These are phyloP conservation scores for Pseudogymnoascus sp. DNA, from an alignment of 2,329 filamentous ascomycete species.

Conservation along the genomic window DNA sequence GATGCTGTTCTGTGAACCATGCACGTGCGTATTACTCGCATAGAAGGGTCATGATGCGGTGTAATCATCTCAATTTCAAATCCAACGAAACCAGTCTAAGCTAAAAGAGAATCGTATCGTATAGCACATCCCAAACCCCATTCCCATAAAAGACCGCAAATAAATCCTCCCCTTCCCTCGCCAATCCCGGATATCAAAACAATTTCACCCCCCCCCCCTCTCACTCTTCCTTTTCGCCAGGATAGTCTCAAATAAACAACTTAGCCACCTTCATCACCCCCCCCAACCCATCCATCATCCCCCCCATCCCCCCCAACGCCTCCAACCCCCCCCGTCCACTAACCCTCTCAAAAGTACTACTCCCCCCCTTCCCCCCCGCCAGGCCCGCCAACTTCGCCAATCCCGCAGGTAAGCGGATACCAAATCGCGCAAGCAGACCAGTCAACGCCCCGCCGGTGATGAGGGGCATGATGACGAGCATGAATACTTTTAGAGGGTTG, in stretches of 20 bases:
- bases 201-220: conserved; percentile 3
- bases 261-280: conserved; percentile 25
- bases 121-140: neutral
- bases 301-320: conserved; percentile 13
- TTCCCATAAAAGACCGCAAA: neutral
- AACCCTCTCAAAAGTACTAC: conserved; percentile 8
- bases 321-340: conserved; percentile 21
- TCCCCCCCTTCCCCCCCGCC: conserved; percentile 15
- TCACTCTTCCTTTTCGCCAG: too few relatives aligned
- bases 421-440: conserved; percentile 69
- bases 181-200: neutral
- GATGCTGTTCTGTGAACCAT: neutral
- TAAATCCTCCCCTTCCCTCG: neutral
- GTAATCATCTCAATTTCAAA: neutral
- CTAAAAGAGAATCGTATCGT: neutral
- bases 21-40: neutral
- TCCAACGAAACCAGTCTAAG: neutral
- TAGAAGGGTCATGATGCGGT: neutral
- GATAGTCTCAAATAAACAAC: conserved; percentile 28
- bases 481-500: conserved; percentile 80
- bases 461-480: conserved; percentile 79
- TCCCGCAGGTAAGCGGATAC: conserved; percentile 58
- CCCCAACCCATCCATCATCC: conserved; percentile 22
- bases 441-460: conserved; percentile 75
- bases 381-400: conserved; percentile 16